Conservation (phyloP, 2,329 filamentous ascomycete genomes). For the Paecilomyces formosus region DNA sequence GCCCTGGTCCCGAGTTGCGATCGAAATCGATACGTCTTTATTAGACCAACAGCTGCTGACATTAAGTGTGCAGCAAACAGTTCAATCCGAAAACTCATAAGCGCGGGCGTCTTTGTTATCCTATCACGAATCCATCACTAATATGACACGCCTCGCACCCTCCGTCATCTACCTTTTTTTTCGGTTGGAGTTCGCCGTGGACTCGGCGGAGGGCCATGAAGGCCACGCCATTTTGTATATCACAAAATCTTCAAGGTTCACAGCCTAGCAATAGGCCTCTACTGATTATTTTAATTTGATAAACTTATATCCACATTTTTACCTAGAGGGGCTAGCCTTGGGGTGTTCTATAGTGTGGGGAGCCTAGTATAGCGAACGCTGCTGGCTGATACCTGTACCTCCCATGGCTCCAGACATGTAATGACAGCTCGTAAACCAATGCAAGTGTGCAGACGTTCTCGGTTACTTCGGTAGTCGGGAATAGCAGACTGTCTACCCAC, state of each 20-base stretch:
- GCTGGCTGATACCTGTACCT: background rate
- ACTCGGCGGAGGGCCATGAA: background rate
- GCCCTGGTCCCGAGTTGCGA: background rate
- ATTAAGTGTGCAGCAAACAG: slow-evolving; percentile 29
- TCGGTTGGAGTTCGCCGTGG: background rate
- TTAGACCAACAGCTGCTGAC: slow-evolving; percentile 6
- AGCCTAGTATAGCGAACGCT: background rate
- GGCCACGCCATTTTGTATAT: background rate
- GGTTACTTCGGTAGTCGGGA: background rate
- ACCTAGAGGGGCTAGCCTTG: background rate
- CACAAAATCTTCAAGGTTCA: background rate
- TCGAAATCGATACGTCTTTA: background rate
- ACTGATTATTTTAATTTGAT: background rate
- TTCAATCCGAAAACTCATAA: slow-evolving; percentile 38
- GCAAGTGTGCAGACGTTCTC: background rate
- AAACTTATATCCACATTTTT: background rate
- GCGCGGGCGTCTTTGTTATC: slow-evolving; percentile 16
- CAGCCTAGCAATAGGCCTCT: background rate
- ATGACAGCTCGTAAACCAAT: background rate
- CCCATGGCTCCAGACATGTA: background rate
- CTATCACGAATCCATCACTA: slow-evolving; percentile 5
- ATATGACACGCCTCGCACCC: background rate
- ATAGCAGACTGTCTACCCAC: background rate
- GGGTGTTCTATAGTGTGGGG: background rate
- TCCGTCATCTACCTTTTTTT: background rate